phyloP scores from a whole-genome alignment of 371 early-diverging fungal genomes.

The Parasitella parasitica region DNA sequence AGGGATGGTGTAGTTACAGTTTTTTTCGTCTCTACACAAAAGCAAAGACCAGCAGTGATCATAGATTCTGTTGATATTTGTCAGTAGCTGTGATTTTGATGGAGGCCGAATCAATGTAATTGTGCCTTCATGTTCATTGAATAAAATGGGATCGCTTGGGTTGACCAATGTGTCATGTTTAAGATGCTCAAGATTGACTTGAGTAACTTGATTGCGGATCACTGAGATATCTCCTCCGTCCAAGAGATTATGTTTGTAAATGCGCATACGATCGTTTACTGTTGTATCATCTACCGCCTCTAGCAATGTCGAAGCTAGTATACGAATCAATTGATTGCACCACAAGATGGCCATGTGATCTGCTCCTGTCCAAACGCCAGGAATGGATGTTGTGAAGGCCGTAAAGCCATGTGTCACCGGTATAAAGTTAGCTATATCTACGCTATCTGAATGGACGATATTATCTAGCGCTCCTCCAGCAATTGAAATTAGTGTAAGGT shows the following conservation, averaged over 20 bases:
- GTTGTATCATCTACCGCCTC: conserved; percentile 53
- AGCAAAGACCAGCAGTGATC: conserved; percentile 8
- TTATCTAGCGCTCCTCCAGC: conserved; percentile 89
- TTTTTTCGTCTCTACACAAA: neutral
- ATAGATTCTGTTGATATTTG: conserved; percentile 1
- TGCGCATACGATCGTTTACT: conserved; percentile 11
- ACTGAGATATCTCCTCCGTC: neutral
- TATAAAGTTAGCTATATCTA: conserved; percentile 62
- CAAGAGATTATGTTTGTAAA: conserved; percentile 10
- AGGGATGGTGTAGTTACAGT: neutral
- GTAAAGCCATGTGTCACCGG: conserved; percentile 66
- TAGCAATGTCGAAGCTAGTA: conserved; percentile 52
- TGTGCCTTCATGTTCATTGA: neutral
- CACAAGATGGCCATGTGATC: conserved; percentile 92
- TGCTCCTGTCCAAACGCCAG: conserved; percentile 83
- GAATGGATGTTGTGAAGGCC: conserved; percentile 73
- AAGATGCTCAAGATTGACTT: neutral
- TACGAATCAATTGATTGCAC: conserved; percentile 86
- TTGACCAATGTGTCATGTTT: neutral
- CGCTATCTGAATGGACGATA: conserved; percentile 75
- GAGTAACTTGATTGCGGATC: neutral
- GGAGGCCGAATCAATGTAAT: neutral
- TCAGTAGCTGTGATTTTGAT: neutral
- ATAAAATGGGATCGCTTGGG: neutral
- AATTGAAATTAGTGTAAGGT: conserved; percentile 71